A percentile compares a stretch with the other conserved stretches of the same genome.
Evolutionary conservation across 2,329 filamentous ascomycete species (phyloP).

Genomic region (Trichoderma asperellum): DNA sequence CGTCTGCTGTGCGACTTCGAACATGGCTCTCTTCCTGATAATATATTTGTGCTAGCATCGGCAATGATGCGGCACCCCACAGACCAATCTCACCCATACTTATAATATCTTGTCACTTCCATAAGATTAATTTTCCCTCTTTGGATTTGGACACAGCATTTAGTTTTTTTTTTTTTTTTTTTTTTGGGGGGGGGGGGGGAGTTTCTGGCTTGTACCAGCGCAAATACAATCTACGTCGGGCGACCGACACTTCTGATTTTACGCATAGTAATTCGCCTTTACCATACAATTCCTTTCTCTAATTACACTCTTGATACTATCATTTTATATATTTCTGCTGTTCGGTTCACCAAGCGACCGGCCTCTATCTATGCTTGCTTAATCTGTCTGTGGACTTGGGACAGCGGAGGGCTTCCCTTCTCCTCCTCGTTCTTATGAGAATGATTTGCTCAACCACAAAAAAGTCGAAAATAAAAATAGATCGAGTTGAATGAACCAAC

Average conservation of each 20-base stretch:
- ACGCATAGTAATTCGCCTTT: slow-evolving; percentile 27
- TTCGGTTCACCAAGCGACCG: slow-evolving; percentile 12
- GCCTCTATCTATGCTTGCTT: background rate
- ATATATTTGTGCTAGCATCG: slow-evolving; percentile 9
- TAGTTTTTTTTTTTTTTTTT: background rate
- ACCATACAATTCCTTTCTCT: slow-evolving; percentile 18
- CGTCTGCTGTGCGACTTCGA: slow-evolving; percentile 10
- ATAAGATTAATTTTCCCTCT: background rate
- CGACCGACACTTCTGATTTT: slow-evolving; percentile 31
- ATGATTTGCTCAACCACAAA: slow-evolving; percentile 8
- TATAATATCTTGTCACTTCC: slow-evolving; percentile 19
- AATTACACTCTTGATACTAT: slow-evolving; percentile 8
- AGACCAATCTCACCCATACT: background rate
- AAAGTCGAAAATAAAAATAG: background rate
- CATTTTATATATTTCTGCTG: slow-evolving; percentile 11
- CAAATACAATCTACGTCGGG: slow-evolving; percentile 32
- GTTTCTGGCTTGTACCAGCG: slow-evolving; percentile 26
- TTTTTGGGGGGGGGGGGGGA: no score
- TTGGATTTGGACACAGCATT: slow-evolving; percentile 21
- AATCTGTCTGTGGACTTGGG: background rate
- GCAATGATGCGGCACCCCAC: background rate
- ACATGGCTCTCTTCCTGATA: background rate
- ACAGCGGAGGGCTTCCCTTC: background rate
- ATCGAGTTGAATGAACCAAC: background rate
- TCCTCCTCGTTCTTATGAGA: background rate